Evolutionary conservation across 306 rosid species (phyloP).

Genomic region (Senna siamea): DNA sequence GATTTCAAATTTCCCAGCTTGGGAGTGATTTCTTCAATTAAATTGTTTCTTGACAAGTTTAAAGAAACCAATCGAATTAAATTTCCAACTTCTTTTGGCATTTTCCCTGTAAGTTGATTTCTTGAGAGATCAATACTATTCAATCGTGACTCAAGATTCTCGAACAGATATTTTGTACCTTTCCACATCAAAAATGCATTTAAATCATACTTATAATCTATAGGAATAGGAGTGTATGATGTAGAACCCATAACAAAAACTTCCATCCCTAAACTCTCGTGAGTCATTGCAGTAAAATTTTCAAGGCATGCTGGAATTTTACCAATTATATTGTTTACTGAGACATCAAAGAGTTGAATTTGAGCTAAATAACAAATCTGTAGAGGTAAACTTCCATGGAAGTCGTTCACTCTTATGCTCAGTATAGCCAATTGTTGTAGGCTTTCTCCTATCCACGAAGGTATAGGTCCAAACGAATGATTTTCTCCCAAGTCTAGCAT

Average conservation of each 20-base stretch:
- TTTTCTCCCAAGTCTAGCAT: background rate
- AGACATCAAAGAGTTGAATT: conserved; percentile 6
- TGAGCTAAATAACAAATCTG: conserved; percentile 13
- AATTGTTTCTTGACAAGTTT: no score
- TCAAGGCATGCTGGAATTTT: conserved; percentile 2
- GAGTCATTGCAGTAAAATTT: conserved; percentile 11
- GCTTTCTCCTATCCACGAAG: background rate
- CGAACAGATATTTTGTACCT: background rate
- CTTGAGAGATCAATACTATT: conserved; percentile 35
- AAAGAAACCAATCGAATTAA: no score
- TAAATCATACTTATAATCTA: rapidly evolving
- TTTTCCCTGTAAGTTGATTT: conserved; percentile 26
- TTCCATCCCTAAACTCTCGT: no score
- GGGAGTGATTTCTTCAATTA: conserved; percentile 10
- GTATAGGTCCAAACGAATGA: background rate
- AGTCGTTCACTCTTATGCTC: background rate
- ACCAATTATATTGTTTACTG: background rate
- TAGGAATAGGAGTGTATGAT: background rate
- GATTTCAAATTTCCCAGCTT: conserved; percentile 15
- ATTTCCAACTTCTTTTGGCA: no score
- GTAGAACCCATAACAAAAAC: no score
- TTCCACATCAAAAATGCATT: conserved; percentile 24
- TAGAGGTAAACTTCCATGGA: background rate
- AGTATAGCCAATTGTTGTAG: background rate
- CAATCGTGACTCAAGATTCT: background rate